phyloP scores from a whole-genome alignment of 345 rosid species.

The Aegle marmelos region DNA sequence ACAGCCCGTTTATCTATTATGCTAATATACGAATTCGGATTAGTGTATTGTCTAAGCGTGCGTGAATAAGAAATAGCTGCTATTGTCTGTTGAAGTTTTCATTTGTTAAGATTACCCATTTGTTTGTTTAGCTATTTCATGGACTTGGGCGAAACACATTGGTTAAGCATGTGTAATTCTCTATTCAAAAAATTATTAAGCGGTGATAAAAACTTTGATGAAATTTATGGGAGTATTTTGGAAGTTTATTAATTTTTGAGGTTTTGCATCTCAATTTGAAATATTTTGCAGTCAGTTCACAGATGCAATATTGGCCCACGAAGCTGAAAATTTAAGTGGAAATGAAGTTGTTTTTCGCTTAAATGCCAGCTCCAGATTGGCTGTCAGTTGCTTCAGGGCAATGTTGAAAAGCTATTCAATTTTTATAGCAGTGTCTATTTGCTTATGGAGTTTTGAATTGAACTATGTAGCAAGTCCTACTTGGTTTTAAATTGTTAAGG shows the following conservation, averaged over 20 bases:
- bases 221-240: not conserved
- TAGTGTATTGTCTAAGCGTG: not conserved
- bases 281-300: not conserved
- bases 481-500: not conserved
- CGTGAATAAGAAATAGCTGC: not conserved
- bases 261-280: not conserved
- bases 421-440: not conserved
- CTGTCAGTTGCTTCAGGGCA: not conserved
- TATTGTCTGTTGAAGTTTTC: not conserved
- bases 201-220: not conserved
- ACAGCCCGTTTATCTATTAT: slow-evolving; percentile 18
- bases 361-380: not conserved
- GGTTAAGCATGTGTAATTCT: not conserved
- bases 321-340: not conserved
- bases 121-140: not conserved
- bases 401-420: not conserved
- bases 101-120: not conserved
- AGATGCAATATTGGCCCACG: not conserved
- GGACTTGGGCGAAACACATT: not conserved
- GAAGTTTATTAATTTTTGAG: not conserved
- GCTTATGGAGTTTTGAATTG: not conserved
- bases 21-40: slow-evolving; percentile 9
- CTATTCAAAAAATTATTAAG: not conserved
- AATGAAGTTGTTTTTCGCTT: not conserved
- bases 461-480: not conserved